phyloP scores from a whole-genome alignment of 768 basidiomycete species.

The Mycena metata region DNA sequence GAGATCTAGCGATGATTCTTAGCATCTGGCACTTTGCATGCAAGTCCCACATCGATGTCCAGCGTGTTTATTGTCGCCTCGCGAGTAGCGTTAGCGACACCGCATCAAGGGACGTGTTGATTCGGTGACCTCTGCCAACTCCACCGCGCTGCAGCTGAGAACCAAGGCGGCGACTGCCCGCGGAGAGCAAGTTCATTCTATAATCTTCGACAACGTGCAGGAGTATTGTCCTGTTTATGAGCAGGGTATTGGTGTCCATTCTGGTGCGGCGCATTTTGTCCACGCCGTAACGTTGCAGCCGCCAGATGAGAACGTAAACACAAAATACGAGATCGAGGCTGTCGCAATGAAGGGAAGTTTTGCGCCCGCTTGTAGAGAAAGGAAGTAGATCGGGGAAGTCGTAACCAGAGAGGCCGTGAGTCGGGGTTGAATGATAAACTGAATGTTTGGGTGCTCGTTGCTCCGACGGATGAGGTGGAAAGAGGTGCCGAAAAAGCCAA shows the following conservation, averaged over 20 bases:
- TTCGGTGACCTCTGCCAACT: conserved; percentile 34
- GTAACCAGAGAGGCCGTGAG: no score
- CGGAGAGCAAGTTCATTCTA: background rate
- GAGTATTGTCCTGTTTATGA: conserved; percentile 22
- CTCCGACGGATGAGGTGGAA: no score
- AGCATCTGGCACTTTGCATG: conserved; percentile 41
- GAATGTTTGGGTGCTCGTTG: no score
- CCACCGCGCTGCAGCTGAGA: conserved; percentile 7
- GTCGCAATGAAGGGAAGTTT: no score
- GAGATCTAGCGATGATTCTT: conserved; percentile 14
- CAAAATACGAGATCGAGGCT: no score
- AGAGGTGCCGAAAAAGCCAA: no score
- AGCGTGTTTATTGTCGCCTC: conserved; percentile 40
- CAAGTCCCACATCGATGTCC: conserved; percentile 43
- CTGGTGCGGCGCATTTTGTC: no score
- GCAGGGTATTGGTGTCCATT: conserved; percentile 17
- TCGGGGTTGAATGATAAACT: no score
- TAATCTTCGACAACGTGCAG: conserved; percentile 39
- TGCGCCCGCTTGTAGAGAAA: no score
- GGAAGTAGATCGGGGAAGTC: no score
- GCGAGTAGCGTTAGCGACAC: conserved; percentile 39
- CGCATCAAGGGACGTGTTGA: conserved; percentile 34
- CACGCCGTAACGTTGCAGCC: no score
- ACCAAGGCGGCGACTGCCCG: background rate
- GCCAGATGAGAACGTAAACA: no score